Percentiles rank a stretch among this genome's conserved stretches.
Evolutionary conservation across 805 yeast genomes (phyloP).

Genomic region (Priceomyces haplophilus): DNA sequence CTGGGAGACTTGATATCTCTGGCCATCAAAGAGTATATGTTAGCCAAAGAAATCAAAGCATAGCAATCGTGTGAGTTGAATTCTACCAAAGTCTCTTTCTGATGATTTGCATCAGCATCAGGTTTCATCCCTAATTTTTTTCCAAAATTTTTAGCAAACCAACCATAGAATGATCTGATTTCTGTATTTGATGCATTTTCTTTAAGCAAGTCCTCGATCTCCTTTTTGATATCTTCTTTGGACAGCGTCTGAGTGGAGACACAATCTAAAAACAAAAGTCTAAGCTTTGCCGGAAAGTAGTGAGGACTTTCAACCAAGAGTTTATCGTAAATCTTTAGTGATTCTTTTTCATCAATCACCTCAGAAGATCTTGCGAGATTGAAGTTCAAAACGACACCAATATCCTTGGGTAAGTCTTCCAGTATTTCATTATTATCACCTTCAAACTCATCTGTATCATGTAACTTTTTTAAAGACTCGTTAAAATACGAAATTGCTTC

Average conservation of each 20-base stretch:
- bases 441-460: slow-evolving; percentile 25
- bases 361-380: slow-evolving; percentile 79
- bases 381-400: slow-evolving; percentile 40
- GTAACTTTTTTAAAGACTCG: slow-evolving; percentile 41
- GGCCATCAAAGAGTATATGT: slow-evolving; percentile 78
- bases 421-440: slow-evolving; percentile 40
- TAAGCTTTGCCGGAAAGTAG: slow-evolving; percentile 71
- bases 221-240: slow-evolving; percentile 48
- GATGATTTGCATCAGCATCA: slow-evolving; percentile 71
- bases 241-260: slow-evolving; percentile 35
- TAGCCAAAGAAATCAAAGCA: slow-evolving; percentile 87
- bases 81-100: slow-evolving; percentile 78
- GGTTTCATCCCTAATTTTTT: slow-evolving; percentile 46
- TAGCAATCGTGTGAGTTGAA: slow-evolving; percentile 85
- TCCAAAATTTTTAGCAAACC: slow-evolving; percentile 71
- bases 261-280: slow-evolving; percentile 62
- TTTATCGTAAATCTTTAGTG: slow-evolving; percentile 49
- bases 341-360: slow-evolving; percentile 33
- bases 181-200: slow-evolving; percentile 64
- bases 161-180: slow-evolving; percentile 86
- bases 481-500: slow-evolving; percentile 58
- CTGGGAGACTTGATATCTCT: slow-evolving; percentile 57
- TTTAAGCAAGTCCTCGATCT: slow-evolving; percentile 53
- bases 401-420: slow-evolving; percentile 25
- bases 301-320: slow-evolving; percentile 62